phyloP scores from a whole-genome alignment of 306 rosid genomes.

The Styphnolobium japonicum region DNA sequence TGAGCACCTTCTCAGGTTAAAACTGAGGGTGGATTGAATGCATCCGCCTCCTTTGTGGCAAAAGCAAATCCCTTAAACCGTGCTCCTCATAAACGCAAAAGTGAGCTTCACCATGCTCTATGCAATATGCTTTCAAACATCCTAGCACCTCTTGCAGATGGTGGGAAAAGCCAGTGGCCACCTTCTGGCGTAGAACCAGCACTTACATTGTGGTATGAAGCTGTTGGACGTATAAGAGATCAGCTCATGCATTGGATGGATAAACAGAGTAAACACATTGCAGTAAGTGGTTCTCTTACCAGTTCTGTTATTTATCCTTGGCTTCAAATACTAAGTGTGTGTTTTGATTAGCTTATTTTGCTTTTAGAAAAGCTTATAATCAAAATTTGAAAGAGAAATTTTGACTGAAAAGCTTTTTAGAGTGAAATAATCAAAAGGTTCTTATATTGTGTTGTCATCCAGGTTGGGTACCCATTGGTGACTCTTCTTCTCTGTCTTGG shows the following conservation, averaged over 20 bases:
- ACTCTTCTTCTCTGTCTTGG: conserved; percentile 98
- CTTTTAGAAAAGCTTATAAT: too few relatives aligned
- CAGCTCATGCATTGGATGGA: conserved; percentile 96
- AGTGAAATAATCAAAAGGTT: neutral
- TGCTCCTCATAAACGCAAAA: conserved; percentile 91
- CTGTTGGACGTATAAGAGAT: conserved; percentile 92
- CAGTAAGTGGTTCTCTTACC: conserved; percentile 53
- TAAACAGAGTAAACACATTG: conserved; percentile 94
- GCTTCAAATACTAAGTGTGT: conserved; percentile 6
- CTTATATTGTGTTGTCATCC: conserved; percentile 8
- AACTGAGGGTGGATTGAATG: conserved; percentile 97
- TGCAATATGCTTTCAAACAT: conserved; percentile 97
- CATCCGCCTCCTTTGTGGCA: conserved; percentile 98
- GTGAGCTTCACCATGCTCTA: conserved; percentile 95
- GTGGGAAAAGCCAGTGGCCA: conserved; percentile 98
- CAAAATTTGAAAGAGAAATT: too few relatives aligned
- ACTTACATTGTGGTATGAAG: conserved; percentile 92
- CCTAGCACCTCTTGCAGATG: conserved; percentile 97
- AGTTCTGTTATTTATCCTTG: conserved; percentile 5
- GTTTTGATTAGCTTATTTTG: too few relatives aligned
- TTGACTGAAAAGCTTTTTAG: too few relatives aligned
- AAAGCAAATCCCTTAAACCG: conserved; percentile 99
- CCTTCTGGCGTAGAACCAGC: conserved; percentile 96
- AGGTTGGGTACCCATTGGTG: conserved; percentile 98
- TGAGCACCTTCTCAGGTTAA: conserved; percentile 69